phyloP scores from a whole-genome alignment of 1,284 basidiomycete species.

The Cutaneotrichosporon cavernicola region DNA sequence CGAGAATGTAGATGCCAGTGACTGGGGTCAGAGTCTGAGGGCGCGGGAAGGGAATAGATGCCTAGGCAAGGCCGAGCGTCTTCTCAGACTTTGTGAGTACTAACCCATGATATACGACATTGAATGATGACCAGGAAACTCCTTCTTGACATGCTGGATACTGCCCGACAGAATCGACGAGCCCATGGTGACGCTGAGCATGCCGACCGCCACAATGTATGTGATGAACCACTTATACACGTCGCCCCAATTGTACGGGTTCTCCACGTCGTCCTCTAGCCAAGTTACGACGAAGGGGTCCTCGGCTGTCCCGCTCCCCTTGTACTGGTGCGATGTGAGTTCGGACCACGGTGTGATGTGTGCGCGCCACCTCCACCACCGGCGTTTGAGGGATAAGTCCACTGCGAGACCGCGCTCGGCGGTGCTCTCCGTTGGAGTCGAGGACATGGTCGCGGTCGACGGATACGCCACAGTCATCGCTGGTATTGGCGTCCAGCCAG shows the following conservation, averaged over 20 bases:
- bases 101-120: conserved; percentile 28
- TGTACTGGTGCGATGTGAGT: conserved; percentile 12
- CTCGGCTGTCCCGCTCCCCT: conserved; percentile 42
- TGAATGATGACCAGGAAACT: conserved; percentile 28
- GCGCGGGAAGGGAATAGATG: not conserved
- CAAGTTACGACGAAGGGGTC: conserved; percentile 51
- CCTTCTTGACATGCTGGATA: conserved; percentile 26
- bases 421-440: conserved; percentile 10
- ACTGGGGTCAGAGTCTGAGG: conserved; percentile 15
- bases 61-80: no score
- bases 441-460: not conserved
- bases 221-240: conserved; percentile 41
- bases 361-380: conserved; percentile 20
- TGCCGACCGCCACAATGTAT: conserved; percentile 25
- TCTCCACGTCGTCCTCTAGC: conserved; percentile 34
- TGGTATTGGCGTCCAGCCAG: not conserved
- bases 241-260: conserved; percentile 33
- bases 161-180: conserved; percentile 32
- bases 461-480: not conserved
- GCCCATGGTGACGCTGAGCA: conserved; percentile 31
- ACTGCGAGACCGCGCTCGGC: not conserved
- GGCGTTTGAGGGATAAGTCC: conserved; percentile 9
- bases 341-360: conserved; percentile 16
- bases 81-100: not conserved
- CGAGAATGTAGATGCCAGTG: conserved; percentile 23